A percentile compares a stretch with the other conserved stretches of the same genome.
Conservation (phyloP, 805 yeast genomes). For the Wickerhamomyces xylosicus region DNA sequence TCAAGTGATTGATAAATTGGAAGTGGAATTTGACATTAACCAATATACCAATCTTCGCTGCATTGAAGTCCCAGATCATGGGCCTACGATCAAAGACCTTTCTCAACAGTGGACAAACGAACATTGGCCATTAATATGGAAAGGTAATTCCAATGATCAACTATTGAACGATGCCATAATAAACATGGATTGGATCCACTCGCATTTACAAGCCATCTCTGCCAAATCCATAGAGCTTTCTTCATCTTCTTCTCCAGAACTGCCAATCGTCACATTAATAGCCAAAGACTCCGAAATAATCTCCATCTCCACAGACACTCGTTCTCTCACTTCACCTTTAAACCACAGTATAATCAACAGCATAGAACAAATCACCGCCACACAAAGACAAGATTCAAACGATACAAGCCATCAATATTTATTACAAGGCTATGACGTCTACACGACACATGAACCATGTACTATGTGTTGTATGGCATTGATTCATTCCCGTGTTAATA, state of each 20-base stretch:
- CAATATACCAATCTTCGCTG: constrained; percentile 13
- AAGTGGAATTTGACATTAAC: constrained; percentile 6
- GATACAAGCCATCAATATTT: constrained; percentile 34
- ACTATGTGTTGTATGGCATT: constrained; percentile 96
- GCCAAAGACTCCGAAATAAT: constrained; percentile 13
- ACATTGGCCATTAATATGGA: constrained; percentile 90
- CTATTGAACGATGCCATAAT: constrained; percentile 44
- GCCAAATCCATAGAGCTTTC: constrained; percentile 14
- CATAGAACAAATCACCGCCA: constrained; percentile 36
- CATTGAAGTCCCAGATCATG: constrained; percentile 40
- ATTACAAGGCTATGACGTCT: constrained; percentile 68
- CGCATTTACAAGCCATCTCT: constrained; percentile 21
- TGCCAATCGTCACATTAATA: constrained; percentile 24
- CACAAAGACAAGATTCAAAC: constrained; percentile 30
- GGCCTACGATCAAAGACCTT: constrained; percentile 66
- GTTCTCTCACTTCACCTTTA: background rate
- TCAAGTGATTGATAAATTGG: constrained; percentile 15
- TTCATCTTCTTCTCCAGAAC: too few relatives aligned
- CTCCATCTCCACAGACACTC: background rate
- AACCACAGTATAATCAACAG: background rate
- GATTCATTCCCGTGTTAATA: constrained; percentile 75
- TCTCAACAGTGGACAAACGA: constrained; percentile 52
- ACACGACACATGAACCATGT: constrained; percentile 93
- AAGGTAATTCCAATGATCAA: constrained; percentile 80
- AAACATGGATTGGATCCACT: constrained; percentile 33